These are phyloP conservation scores for sunflower (Helianthus annuus) DNA, from an alignment of 129 eudicot species.

Conservation along the genomic window DNA sequence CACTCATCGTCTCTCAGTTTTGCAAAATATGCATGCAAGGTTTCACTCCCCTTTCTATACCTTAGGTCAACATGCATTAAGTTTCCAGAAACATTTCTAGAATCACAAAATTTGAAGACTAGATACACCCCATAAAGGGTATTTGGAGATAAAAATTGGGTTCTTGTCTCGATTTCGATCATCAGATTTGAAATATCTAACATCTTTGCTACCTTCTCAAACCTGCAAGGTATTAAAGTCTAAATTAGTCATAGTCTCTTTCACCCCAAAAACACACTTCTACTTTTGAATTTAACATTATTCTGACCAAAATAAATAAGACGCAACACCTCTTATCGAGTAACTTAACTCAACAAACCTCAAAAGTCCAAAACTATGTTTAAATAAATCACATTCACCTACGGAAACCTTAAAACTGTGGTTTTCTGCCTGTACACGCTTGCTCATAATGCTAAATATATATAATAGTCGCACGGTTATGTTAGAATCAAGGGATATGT, in stretches of 20 bases:
- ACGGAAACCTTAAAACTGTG: too few species aligned
- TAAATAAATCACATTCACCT: background rate
- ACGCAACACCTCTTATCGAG: too few species aligned
- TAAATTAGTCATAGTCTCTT: background rate
- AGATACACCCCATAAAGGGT: background rate
- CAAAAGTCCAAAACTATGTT: too few species aligned
- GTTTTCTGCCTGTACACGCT: too few species aligned
- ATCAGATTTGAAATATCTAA: background rate
- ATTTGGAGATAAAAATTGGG: constrained; percentile 8
- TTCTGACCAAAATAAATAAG: too few species aligned
- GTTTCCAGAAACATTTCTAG: background rate
- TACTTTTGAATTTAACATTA: background rate
- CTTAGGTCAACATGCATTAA: constrained; percentile 19
- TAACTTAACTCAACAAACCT: too few species aligned
- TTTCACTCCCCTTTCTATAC: constrained; percentile 5
- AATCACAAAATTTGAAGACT: constrained; percentile 17
- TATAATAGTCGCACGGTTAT: too few species aligned
- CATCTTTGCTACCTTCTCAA: constrained; percentile 19
- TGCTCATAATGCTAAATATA: too few species aligned
- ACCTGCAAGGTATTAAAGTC: constrained; percentile 17
- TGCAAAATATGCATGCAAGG: constrained; percentile 22
- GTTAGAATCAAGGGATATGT: too few species aligned
- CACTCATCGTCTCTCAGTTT: constrained; percentile 22
- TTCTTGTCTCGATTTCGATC: constrained; percentile 11
- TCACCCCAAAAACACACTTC: background rate